Conservation (phyloP, 2,329 filamentous ascomycete genomes). For the Cytospora piceicola region DNA sequence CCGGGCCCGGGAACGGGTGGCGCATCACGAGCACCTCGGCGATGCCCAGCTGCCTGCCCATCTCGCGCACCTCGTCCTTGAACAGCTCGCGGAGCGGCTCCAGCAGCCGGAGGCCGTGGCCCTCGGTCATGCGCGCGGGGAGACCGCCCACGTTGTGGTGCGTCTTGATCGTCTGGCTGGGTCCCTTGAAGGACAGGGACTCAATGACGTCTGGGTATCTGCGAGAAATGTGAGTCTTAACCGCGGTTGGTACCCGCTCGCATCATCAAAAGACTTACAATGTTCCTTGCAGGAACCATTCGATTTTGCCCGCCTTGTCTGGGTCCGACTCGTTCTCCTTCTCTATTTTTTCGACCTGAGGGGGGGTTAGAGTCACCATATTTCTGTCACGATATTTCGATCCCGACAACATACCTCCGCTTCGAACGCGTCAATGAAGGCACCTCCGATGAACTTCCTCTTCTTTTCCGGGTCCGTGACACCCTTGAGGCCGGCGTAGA, state of each 20-base stretch:
- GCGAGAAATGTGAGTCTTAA: constrained; percentile 7
- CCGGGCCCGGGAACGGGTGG: constrained; percentile 72
- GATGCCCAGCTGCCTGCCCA: constrained; percentile 73
- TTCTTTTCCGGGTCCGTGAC: constrained; percentile 82
- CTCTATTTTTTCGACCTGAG: constrained; percentile 57
- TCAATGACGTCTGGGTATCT: constrained; percentile 46
- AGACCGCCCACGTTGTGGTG: constrained; percentile 21
- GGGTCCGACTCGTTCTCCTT: constrained; percentile 34
- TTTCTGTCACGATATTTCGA: background rate
- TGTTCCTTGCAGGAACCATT: constrained; percentile 87
- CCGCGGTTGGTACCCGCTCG: background rate
- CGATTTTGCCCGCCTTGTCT: constrained; percentile 70
- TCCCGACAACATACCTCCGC: constrained; percentile 10
- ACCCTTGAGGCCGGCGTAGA: constrained; percentile 76
- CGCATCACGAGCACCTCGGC: constrained; percentile 76
- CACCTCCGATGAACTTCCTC: constrained; percentile 65
- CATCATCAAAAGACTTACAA: constrained; percentile 54
- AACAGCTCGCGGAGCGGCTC: constrained; percentile 81
- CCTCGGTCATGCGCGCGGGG: constrained; percentile 14
- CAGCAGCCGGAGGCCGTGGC: constrained; percentile 60
- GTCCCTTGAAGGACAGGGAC: constrained; percentile 52
- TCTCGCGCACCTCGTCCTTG: constrained; percentile 77
- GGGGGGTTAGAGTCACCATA: background rate
- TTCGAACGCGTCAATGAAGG: constrained; percentile 26
- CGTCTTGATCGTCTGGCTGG: constrained; percentile 55